Percentiles rank a stretch among this genome's conserved stretches.
These are phyloP conservation scores for Cicer judaicum DNA, from an alignment of 306 rosid species.

Conservation along the genomic window DNA sequence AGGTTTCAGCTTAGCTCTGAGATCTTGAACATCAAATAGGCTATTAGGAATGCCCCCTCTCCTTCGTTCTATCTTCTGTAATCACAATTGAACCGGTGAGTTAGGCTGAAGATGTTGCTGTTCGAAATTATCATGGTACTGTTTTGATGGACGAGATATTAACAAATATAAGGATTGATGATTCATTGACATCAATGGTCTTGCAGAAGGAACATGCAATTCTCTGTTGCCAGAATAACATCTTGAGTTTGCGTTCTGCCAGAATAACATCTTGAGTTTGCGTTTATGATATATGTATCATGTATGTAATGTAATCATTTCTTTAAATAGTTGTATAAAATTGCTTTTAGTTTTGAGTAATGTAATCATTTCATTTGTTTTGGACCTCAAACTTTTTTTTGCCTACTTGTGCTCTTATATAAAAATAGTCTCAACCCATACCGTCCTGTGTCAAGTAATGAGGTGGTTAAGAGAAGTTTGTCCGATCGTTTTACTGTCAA, in stretches of 20 bases:
- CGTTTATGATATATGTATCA: background rate
- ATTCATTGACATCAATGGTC: slow-evolving; percentile 39
- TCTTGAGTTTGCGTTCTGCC: background rate
- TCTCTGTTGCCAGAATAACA: background rate
- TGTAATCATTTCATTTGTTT: background rate
- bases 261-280: background rate
- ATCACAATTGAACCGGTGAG: slow-evolving; percentile 21
- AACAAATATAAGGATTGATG: slow-evolving; percentile 18
- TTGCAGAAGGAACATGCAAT: slow-evolving; percentile 21
- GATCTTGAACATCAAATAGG: slow-evolving; percentile 35
- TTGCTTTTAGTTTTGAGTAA: background rate
- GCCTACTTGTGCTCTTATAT: no score
- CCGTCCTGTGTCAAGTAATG: no score
- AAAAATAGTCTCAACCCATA: no score
- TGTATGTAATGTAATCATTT: slow-evolving; percentile 1
- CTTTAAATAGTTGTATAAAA: slow-evolving; percentile 1
- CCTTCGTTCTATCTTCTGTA: slow-evolving; percentile 1
- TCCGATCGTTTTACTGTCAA: no score
- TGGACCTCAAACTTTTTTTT: background rate
- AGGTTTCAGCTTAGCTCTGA: slow-evolving; percentile 38
- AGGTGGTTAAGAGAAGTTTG: no score
- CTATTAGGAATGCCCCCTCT: slow-evolving; percentile 11
- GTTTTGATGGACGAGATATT: slow-evolving; percentile 31
- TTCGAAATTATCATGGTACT: slow-evolving; percentile 20
- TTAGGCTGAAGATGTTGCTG: slow-evolving; percentile 34